A percentile compares a stretch with the other conserved stretches of the same genome.
Evolutionary conservation across 1,139 yeast genomes (phyloP).

Genomic region (Lodderomyces theae): DNA sequence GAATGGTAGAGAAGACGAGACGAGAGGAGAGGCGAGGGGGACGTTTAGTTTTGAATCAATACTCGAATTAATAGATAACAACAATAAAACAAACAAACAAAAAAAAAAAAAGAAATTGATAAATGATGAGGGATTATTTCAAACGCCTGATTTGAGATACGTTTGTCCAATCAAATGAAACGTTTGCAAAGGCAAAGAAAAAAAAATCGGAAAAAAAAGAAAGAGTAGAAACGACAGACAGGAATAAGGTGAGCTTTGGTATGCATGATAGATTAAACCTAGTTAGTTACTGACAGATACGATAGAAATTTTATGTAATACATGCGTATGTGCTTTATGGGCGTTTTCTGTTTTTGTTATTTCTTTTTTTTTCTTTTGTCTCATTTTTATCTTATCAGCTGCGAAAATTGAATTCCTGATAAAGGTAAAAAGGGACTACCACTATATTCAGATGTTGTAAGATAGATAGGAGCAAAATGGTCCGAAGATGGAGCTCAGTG

Average conservation of each 20-base stretch:
- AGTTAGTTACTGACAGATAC: background rate
- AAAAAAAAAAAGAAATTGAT: background rate
- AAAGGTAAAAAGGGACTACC: background rate
- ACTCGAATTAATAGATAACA: background rate
- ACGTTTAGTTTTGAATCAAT: background rate
- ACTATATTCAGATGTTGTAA: background rate
- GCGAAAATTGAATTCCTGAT: background rate
- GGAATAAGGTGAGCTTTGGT: background rate
- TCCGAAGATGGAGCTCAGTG: too few species aligned
- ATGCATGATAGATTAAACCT: background rate
- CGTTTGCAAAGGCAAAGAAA: background rate
- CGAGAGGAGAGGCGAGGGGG: background rate
- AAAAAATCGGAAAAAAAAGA: background rate
- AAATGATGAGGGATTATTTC: background rate
- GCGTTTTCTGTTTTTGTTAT: background rate
- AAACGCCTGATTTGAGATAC: background rate
- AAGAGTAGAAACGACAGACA: background rate
- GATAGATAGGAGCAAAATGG: background rate
- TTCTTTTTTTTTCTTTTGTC: background rate
- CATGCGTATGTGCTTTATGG: background rate
- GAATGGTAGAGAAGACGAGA: background rate
- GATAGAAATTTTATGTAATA: background rate
- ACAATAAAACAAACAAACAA: background rate
- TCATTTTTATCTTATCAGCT: constrained; percentile 1
- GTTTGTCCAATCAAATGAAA: background rate